Percentiles rank a stretch among this genome's conserved stretches.
Conservation (phyloP, 768 basidiomycete species). For the Rhodotorula kratochvilovae region DNA sequence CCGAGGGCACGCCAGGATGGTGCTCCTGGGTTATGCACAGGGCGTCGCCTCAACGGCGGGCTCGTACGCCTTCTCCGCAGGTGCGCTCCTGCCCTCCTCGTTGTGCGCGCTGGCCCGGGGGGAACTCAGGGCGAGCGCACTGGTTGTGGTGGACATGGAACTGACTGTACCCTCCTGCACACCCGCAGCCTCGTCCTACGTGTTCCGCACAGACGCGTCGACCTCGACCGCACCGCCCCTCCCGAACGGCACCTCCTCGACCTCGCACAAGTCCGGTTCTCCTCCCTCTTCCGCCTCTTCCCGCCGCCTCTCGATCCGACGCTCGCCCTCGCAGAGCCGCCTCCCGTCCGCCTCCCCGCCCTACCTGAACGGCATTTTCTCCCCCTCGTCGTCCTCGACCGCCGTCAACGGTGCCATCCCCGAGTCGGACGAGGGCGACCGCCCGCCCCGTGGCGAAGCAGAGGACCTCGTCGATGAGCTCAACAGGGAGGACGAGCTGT, state of each 20-base stretch:
- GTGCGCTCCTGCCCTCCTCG: neutral
- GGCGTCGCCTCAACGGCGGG: constrained; percentile 1
- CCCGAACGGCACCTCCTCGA: neutral
- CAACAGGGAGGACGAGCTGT: constrained; percentile 57
- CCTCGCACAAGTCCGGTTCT: neutral
- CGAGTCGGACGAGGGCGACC: neutral
- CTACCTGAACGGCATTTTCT: neutral
- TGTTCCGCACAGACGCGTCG: constrained; percentile 5
- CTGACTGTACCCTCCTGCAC: too few species aligned
- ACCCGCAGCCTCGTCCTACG: constrained; percentile 19
- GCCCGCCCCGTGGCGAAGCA: constrained; percentile 1
- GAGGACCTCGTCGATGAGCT: constrained; percentile 25
- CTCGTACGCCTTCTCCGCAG: constrained; percentile 26
- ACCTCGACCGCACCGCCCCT: neutral
- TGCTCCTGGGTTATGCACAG: constrained; percentile 21
- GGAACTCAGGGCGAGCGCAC: neutral
- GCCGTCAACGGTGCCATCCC: neutral
- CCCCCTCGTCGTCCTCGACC: neutral
- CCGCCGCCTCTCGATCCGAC: constrained; percentile 12
- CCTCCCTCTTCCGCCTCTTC: neutral
- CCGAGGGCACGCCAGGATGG: neutral
- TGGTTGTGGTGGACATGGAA: neutral
- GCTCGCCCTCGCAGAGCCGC: neutral
- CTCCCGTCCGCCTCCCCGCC: neutral
- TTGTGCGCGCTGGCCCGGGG: too few species aligned